phyloP scores from a whole-genome alignment of 2,329 filamentous ascomycete species.

The Neofusicoccum ribis region DNA sequence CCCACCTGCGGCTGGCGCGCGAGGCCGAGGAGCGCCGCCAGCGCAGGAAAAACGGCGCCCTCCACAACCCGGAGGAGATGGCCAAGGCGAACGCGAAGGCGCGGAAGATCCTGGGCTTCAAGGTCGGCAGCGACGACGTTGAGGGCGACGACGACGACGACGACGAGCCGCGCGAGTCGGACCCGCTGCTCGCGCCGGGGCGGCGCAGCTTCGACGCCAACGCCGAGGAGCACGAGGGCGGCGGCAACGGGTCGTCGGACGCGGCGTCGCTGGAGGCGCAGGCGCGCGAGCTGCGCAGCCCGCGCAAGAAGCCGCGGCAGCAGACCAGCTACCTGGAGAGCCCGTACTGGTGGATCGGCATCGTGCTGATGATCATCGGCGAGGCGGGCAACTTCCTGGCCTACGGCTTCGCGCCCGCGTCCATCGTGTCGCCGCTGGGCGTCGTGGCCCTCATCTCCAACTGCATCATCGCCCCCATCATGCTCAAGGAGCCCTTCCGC shows the following conservation, averaged over 20 bases:
- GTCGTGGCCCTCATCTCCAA: slow-evolving; percentile 97
- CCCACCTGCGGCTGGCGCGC: slow-evolving; percentile 79
- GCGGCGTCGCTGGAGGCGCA: slow-evolving; percentile 35
- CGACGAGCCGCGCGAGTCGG: slow-evolving; percentile 11
- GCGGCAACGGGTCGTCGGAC: slow-evolving; percentile 1
- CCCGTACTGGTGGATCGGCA: slow-evolving; percentile 95
- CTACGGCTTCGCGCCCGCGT: slow-evolving; percentile 95
- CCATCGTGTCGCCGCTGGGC: slow-evolving; percentile 92
- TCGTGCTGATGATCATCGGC: slow-evolving; percentile 87
- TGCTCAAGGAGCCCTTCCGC: slow-evolving; percentile 90
- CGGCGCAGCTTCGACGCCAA: background rate
- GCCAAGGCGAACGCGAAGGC: slow-evolving; percentile 11
- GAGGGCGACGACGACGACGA: background rate
- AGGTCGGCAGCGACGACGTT: slow-evolving; percentile 21
- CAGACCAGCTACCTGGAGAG: slow-evolving; percentile 80
- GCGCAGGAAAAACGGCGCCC: background rate
- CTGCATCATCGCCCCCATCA: slow-evolving; percentile 90
- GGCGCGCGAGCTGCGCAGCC: slow-evolving; percentile 30
- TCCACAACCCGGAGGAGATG: slow-evolving; percentile 1
- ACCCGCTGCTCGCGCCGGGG: background rate
- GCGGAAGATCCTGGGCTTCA: slow-evolving; percentile 18
- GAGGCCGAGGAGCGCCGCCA: slow-evolving; percentile 58
- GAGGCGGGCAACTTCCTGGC: slow-evolving; percentile 96
- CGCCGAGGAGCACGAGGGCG: background rate
- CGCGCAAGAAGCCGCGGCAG: slow-evolving; percentile 21